Base-by-base conservation (phyloP, 2,329 filamentous ascomycete genomes). In the Zymoseptoria crescenta region DNA sequence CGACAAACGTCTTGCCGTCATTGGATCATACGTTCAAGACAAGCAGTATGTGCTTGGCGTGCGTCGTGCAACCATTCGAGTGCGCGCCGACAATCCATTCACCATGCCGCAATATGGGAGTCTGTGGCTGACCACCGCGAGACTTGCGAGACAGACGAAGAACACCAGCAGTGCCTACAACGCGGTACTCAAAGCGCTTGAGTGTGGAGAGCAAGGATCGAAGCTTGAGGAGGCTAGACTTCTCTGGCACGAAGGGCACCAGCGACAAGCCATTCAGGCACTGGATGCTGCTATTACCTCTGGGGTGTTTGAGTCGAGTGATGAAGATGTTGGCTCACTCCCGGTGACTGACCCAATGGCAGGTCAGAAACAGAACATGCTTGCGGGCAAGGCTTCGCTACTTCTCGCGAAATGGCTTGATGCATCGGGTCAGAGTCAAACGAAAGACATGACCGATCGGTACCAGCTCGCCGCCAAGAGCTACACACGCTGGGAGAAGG, bases 361-460 rank as follows among this genome's bases (percentile, higher is more conserved):
- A 52, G 71, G 65, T 45, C 59, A 60, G 61, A 72, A 77, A 59
- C 78, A 83, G 63, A 85, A 85, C 63, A 76, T 87, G 45, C 75
- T 91, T 51, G 84, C 83, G n/a, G 87, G 86, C 6, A 82, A 91
- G 72, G 92, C 94, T 24, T 87, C 96, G 70, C 80, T 99, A 8
- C 80, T 97, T 41, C 83, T 96, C 27, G 94, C 94, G 10, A 97
- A 96, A 72, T 99, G 95, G 95, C 86, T 96, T 28, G 95, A 97
- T 70, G 87, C 83, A 58, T 89, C 93, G n/a, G 94, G 94, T 4
- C 93, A 97, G 73, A 96, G 91, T 1, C 89, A 96, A 68, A 89
- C 90, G 3, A 82, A 85, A 51, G 85, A 89, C 3, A 82, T 97
- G 63, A 85, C 90, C 52, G 82, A 86, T 56, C 89, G 90, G 69